Evolutionary conservation across 2,329 filamentous ascomycete genomes (phyloP), one percentile per base, ranked within the genome.

Genomic region (Penicillium capsulatum): DNA sequence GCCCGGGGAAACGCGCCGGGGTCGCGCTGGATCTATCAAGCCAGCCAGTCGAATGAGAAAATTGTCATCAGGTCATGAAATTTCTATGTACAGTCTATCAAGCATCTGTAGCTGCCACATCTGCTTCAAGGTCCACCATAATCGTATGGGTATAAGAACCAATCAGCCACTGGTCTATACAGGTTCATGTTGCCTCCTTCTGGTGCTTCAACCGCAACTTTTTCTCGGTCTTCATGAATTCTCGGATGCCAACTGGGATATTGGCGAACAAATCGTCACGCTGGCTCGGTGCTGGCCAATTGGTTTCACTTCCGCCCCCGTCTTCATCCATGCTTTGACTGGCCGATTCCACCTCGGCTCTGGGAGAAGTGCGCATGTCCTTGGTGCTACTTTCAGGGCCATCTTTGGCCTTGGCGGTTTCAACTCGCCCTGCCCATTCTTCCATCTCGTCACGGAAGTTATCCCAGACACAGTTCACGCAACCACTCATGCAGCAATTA

Each of bases 401-500:
- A 17, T 46, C 48, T 26, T 60, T 59, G 31, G 68, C 63, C 44
- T 67, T 76, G 1, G 87, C 88, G 57, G 83, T 76, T 3, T 72
- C 69, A 24, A 76, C 78, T 42, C 80, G 76, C 10, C 72, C 69
- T 3, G 82, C 84, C 87, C 89, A 97, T 42, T 86, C 85, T 64
- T 97, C 90, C 67, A 97, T 75, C 36, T 97, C 92, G 51, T 98
- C 91, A 7, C 90, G 77, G 65, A 83, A 97, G 37, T 80, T 74
- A 55, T 96, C 90, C 90, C 90, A 97, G 2, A 97, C 92, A 64
- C 92, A 98, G 64, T 97, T 90, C 34, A 95, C 91, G 62, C 92
- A 98, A 3, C 92, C 92, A 59, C 86, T 92, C 92, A 98, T 98
- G 68, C 92, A 98, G 75, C 92, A 98, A 61, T 98, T 96, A 58